phyloP scores from a whole-genome alignment of 805 yeast species.

The Candida golubevii region DNA sequence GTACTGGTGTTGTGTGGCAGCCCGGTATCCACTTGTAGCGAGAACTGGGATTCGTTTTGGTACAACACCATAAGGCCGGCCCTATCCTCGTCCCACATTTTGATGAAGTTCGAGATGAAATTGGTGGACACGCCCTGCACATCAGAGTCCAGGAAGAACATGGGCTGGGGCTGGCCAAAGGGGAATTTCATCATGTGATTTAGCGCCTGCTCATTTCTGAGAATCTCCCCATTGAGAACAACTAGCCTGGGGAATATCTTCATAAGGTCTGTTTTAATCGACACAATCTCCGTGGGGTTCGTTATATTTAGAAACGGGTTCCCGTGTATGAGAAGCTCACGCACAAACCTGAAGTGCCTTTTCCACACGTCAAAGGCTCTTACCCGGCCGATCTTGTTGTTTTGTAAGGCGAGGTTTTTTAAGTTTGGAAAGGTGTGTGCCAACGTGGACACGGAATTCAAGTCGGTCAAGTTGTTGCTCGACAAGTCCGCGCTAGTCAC shows the following conservation, averaged over 20 bases:
- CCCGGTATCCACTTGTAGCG: conserved; percentile 68
- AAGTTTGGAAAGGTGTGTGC: conserved; percentile 72
- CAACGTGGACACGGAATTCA: conserved; percentile 54
- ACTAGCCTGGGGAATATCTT: conserved; percentile 74
- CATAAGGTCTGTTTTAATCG: conserved; percentile 58
- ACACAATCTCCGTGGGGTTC: conserved; percentile 27
- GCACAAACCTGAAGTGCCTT: conserved; percentile 63
- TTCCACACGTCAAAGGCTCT: conserved; percentile 70
- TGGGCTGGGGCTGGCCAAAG: conserved; percentile 47
- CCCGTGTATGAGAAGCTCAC: conserved; percentile 73
- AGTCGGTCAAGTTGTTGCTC: conserved; percentile 55
- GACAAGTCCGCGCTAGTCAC: conserved; percentile 73
- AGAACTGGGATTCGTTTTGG: conserved; percentile 80
- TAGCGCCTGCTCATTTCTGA: conserved; percentile 70
- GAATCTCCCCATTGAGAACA: conserved; percentile 69
- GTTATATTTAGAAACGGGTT: conserved; percentile 61
- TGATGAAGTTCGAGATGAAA: conserved; percentile 70
- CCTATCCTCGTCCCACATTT: conserved; percentile 80
- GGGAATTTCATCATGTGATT: conserved; percentile 51
- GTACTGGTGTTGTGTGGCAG: conserved; percentile 47
- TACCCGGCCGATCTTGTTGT: conserved; percentile 61
- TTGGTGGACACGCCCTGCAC: conserved; percentile 68
- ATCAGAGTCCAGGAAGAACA: conserved; percentile 77
- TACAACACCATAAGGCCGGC: conserved; percentile 66
- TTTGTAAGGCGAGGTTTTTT: conserved; percentile 73